phyloP scores from a whole-genome alignment of 768 basidiomycete species.

The Suillus brevipes region DNA sequence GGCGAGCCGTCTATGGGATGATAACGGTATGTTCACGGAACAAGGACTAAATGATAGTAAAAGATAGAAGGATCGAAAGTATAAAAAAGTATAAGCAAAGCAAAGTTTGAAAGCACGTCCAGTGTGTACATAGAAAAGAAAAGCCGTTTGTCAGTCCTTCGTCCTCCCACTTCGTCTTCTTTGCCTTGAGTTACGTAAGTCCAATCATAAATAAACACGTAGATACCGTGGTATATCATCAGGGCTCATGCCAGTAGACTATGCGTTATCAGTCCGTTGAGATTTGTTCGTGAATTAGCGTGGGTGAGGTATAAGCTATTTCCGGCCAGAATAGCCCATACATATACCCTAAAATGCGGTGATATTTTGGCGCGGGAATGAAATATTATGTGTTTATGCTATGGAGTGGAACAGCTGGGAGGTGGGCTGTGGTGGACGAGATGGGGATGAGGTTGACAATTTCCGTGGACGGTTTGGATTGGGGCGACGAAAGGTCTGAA shows the following conservation, averaged over 20 bases:
- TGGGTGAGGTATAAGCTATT: slow-evolving; percentile 32
- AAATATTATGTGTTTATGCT: slow-evolving; percentile 29
- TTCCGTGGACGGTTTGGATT: slow-evolving; percentile 28
- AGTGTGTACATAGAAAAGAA: slow-evolving; percentile 26
- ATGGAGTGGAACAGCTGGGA: slow-evolving; percentile 35
- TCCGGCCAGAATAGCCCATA: slow-evolving; percentile 14
- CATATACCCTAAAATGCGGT: slow-evolving; percentile 1
- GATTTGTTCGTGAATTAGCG: slow-evolving; percentile 29
- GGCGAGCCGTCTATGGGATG: slow-evolving; percentile 1
- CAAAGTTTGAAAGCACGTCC: slow-evolving; percentile 15
- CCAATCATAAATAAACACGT: slow-evolving; percentile 25
- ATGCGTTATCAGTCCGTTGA: slow-evolving; percentile 16
- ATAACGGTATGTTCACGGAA: slow-evolving; percentile 14
- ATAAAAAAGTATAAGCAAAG: slow-evolving; percentile 6
- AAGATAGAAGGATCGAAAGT: slow-evolving; percentile 14
- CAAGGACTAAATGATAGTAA: slow-evolving; percentile 29
- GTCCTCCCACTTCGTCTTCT: slow-evolving; percentile 12
- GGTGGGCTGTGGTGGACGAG: slow-evolving; percentile 34
- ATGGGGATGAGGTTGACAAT: slow-evolving; percentile 20
- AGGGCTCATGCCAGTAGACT: slow-evolving; percentile 22
- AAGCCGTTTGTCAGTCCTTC: slow-evolving; percentile 30
- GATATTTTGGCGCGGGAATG: slow-evolving; percentile 18
- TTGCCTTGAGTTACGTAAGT: slow-evolving; percentile 13
- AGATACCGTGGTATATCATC: slow-evolving; percentile 26
- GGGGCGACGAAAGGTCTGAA: slow-evolving; percentile 35